A percentile compares a stretch with the other conserved stretches of the same genome.
phyloP scores from a whole-genome alignment of 257 asterid genomes.

The Catharanthus roseus region DNA sequence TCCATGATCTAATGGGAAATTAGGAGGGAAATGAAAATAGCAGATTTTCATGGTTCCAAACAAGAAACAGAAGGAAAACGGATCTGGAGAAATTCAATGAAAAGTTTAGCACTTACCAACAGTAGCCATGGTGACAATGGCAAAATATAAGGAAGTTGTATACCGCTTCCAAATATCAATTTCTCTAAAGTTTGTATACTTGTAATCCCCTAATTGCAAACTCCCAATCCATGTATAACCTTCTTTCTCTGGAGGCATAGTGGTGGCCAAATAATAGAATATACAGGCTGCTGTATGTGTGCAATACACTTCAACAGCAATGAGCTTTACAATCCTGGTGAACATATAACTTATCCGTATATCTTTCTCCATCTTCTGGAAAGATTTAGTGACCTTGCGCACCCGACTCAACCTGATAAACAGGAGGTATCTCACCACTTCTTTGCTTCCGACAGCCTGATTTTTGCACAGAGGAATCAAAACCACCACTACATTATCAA shows the following conservation, averaged over 20 bases:
- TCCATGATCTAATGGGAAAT: background rate
- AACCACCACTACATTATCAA: background rate
- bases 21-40: background rate
- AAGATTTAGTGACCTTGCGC: slow-evolving; percentile 55
- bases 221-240: slow-evolving; percentile 98
- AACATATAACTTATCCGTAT: slow-evolving; percentile 81
- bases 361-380: slow-evolving; percentile 76
- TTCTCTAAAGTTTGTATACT: slow-evolving; percentile 67
- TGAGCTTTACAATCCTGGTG: slow-evolving; percentile 72
- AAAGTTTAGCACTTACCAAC: slow-evolving; percentile 53
- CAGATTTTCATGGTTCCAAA: no score
- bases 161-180: slow-evolving; percentile 79
- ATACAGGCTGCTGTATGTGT: slow-evolving; percentile 98
- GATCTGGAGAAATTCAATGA: background rate
- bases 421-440: slow-evolving; percentile 74
- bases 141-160: slow-evolving; percentile 76
- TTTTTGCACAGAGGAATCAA: slow-evolving; percentile 8
- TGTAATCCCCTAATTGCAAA: slow-evolving; percentile 71
- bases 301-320: slow-evolving; percentile 78
- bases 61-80: no score
- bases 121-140: slow-evolving; percentile 95
- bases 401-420: slow-evolving; percentile 77
- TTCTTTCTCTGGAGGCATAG: slow-evolving; percentile 67
- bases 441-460: slow-evolving; percentile 60
- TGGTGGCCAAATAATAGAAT: slow-evolving; percentile 86